These are phyloP conservation scores for Aspergillus pseudoviridinutans DNA, from an alignment of 2,329 filamentous ascomycete genomes.

Conservation along the genomic window DNA sequence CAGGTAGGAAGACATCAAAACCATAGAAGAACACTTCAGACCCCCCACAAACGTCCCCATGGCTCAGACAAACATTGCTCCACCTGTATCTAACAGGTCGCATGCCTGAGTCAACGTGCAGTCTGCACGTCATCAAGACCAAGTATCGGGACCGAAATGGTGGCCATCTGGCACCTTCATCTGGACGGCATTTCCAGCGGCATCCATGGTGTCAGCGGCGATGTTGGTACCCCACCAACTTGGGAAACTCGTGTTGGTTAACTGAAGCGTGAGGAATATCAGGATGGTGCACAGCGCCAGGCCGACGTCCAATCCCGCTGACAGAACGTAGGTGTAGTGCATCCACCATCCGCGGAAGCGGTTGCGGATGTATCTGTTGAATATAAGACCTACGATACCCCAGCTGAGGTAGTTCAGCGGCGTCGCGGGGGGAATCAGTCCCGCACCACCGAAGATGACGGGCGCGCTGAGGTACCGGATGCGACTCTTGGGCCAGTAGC, in stretches of 20 bases:
- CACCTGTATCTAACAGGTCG: neutral
- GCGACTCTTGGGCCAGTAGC: slow-evolving; percentile 57
- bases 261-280: slow-evolving; percentile 65
- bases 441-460: slow-evolving; percentile 63
- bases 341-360: slow-evolving; percentile 70
- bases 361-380: slow-evolving; percentile 65
- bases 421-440: slow-evolving; percentile 64
- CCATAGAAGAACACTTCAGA: neutral
- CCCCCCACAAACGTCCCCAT: neutral
- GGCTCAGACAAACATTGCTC: neutral
- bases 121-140: slow-evolving; percentile 10
- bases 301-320: slow-evolving; percentile 66
- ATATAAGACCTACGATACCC: slow-evolving; percentile 63
- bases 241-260: slow-evolving; percentile 55
- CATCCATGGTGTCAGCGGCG: slow-evolving; percentile 59
- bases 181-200: slow-evolving; percentile 56
- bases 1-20: neutral
- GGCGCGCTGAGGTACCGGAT: slow-evolving; percentile 66
- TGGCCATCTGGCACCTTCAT: slow-evolving; percentile 49
- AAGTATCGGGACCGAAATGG: slow-evolving; percentile 55
- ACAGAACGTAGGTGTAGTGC: slow-evolving; percentile 73
- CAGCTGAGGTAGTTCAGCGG: slow-evolving; percentile 68
- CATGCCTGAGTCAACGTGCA: neutral
- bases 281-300: slow-evolving; percentile 63
- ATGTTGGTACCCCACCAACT: slow-evolving; percentile 67